Evolutionary conservation across 2,329 filamentous ascomycete genomes (phyloP), one percentile per base, ranked within the genome.

Genomic region (Neofusicoccum umdonicola): DNA sequence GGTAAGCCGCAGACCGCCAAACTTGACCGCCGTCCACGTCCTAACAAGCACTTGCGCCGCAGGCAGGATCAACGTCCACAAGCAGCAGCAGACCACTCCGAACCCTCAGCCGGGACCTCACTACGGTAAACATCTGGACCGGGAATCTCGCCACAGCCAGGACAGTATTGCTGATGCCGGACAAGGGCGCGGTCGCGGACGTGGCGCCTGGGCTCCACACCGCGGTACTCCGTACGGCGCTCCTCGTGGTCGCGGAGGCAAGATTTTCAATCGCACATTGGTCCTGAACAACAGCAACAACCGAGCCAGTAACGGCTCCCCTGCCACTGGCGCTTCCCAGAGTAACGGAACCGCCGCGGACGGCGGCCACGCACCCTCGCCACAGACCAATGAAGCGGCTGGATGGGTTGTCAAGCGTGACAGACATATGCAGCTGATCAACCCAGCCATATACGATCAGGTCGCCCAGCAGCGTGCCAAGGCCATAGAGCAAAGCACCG

Each of bases 41-140:
- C 42, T 64, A 47, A 62, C 57, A 37, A 27, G 22, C 45, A 15
- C 17, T 22, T 39, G 19, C 48, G 31, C 41, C n/a, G 47, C 31
- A 92, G 90, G 90, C 69, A 89, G 91, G 77, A 94, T 95, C 74
- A 93, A 93, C 74, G 87, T 88, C 61, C 88, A 91, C 79, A 93
- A 91, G 76, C 90, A 85, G 68, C 61, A 54, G 17, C 48, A 63
- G 39, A 41, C 56, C 41, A 52, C 8, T 85, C 88, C 67, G 83
- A 85, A 68, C 67, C 44, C 62, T 66, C 71, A 48, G 41, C 72
- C 56, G 3, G 27, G n/a, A 3, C 17, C 41, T 37, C 17, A 47
- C 12, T 56, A 56, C 19, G 61, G 61, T 63, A 60, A 35, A 73
- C 39, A 70, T 57, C 27, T 71, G 12, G 67, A 69, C 63, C 69